Conservation (phyloP, 495 filamentous ascomycete genomes). For the Hypomontagnella monticulosa region DNA sequence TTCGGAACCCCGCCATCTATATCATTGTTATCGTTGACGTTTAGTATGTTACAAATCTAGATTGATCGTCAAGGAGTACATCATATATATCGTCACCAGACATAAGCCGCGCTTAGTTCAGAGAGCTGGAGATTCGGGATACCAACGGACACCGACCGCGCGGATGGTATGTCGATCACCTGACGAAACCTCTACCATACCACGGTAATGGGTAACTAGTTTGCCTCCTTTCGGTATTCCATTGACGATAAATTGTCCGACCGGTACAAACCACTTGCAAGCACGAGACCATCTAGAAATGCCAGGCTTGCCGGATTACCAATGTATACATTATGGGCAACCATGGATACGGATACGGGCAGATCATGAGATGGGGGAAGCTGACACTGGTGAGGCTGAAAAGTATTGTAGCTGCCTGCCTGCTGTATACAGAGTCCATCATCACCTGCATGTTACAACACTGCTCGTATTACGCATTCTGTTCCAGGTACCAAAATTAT, state of each 20-base stretch:
- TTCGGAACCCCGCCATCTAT: too few species aligned
- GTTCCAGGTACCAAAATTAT: not conserved
- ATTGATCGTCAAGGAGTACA: constrained; percentile 13
- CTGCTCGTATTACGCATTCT: not conserved
- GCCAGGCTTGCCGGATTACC: constrained; percentile 13
- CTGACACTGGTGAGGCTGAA: constrained; percentile 35
- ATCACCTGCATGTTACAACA: constrained; percentile 22
- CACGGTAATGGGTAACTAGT: constrained; percentile 17
- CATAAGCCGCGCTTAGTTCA: constrained; percentile 7
- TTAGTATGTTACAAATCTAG: not conserved
- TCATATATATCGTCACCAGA: constrained; percentile 25
- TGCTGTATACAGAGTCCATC: not conserved
- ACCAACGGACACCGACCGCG: constrained; percentile 9
- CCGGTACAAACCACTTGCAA: not conserved
- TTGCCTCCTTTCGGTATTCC: constrained; percentile 21
- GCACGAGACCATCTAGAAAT: constrained; percentile 24
- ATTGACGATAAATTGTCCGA: not conserved
- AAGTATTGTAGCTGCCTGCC: constrained; percentile 12
- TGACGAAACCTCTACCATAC: constrained; percentile 24
- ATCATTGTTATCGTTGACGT: not conserved
- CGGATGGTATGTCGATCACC: constrained; percentile 36
- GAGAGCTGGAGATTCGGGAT: constrained; percentile 15
- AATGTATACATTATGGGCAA: too few species aligned
- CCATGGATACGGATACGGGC: too few species aligned
- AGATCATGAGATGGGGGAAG: constrained; percentile 14